These are phyloP conservation scores for Spergularia marina DNA, from an alignment of 148 eudicot genomes.

Conservation along the genomic window DNA sequence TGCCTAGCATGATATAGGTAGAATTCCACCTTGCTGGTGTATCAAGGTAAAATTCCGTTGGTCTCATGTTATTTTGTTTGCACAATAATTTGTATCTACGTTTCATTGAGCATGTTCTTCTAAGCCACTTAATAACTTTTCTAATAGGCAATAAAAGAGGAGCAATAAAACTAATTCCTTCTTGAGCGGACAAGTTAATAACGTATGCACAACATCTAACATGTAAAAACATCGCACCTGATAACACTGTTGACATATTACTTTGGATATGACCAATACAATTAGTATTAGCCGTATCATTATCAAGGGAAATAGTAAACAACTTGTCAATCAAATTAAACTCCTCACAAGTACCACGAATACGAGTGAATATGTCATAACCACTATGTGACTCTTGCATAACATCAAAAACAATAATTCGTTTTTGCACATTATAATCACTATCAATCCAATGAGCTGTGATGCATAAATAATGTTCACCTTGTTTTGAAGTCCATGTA, in stretches of 20 bases:
- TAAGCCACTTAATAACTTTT: not conserved
- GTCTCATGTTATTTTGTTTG: not conserved
- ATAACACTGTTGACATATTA: not conserved
- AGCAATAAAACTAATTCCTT: not conserved
- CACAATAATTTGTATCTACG: not conserved
- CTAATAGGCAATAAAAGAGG: not conserved
- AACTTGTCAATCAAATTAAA: not conserved
- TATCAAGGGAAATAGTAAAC: conserved; percentile 8
- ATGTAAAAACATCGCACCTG: not conserved
- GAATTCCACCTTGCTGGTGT: conserved; percentile 4
- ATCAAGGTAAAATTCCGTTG: not conserved
- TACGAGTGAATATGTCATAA: not conserved
- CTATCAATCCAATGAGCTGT: conserved; percentile 5
- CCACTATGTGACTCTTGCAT: not conserved
- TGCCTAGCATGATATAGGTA: not conserved
- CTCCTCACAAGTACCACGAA: not conserved
- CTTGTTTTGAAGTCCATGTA: not conserved
- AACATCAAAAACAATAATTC: conserved; percentile 12
- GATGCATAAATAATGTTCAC: not conserved
- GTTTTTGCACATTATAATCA: not conserved
- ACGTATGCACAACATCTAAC: not conserved
- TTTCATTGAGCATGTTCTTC: not conserved
- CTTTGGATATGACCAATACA: not conserved
- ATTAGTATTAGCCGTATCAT: not conserved
- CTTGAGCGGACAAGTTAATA: conserved; percentile 1